phyloP scores from a whole-genome alignment of 345 rosid genomes.

The Noccaea caerulescens region DNA sequence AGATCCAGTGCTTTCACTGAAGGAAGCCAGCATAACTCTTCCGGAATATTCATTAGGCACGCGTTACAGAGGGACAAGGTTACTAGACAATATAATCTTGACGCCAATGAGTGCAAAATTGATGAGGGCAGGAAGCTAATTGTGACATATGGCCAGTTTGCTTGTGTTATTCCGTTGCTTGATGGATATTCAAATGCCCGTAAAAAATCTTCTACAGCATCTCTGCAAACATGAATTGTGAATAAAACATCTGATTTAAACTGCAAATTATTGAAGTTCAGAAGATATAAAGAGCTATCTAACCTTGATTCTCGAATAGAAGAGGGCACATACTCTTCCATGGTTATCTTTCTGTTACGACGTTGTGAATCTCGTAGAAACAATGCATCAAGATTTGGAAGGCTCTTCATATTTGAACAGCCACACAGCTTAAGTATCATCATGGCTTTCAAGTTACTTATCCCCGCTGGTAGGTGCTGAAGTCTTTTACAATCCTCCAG shows the following conservation, averaged over 20 bases:
- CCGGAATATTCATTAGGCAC: conserved; percentile 19
- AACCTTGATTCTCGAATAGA: conserved; percentile 21
- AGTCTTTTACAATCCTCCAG: conserved; percentile 30
- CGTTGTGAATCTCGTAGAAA: neutral
- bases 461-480: conserved; percentile 8
- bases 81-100: neutral
- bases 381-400: neutral
- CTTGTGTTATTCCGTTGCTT: neutral
- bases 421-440: conserved; percentile 20
- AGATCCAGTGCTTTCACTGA: conserved; percentile 15
- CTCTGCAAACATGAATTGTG: conserved; percentile 3
- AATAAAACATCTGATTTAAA: neutral
- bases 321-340: conserved; percentile 1
- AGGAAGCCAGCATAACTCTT: conserved; percentile 10
- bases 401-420: conserved; percentile 17
- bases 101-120: conserved; percentile 21
- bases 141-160: neutral
- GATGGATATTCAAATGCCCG: neutral
- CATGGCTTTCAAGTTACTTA: conserved; percentile 7
- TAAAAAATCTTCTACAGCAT: conserved; percentile 1
- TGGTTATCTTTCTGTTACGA: conserved; percentile 8
- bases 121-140: neutral
- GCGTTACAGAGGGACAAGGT: conserved; percentile 20
- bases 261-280: neutral
- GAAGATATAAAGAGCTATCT: neutral